phyloP scores from a whole-genome alignment of 805 yeast genomes.

The Limtongozyma cylindracea region DNA sequence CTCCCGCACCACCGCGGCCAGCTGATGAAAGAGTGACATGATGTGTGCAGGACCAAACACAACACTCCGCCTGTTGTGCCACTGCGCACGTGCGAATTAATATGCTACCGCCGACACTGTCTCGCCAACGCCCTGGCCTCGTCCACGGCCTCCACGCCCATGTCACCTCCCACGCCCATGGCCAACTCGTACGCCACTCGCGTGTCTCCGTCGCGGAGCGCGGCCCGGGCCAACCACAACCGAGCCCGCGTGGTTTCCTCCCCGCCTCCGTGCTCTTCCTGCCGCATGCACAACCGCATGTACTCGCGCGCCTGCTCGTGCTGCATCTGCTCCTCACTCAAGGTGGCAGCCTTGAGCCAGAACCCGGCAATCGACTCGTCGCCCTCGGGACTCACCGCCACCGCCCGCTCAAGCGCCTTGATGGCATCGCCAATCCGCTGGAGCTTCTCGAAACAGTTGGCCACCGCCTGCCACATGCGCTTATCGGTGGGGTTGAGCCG shows the following conservation, averaged over 20 bases:
- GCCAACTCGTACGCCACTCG: conserved; percentile 53
- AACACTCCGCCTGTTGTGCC: no score
- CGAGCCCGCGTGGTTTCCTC: conserved; percentile 63
- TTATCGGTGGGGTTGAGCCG: conserved; percentile 71
- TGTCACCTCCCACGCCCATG: conserved; percentile 32
- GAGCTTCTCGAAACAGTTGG: conserved; percentile 66
- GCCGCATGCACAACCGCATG: conserved; percentile 45
- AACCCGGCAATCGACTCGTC: conserved; percentile 16
- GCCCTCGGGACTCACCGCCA: conserved; percentile 11
- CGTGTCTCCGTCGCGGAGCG: conserved; percentile 27
- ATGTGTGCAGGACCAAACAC: no score
- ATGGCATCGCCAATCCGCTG: conserved; percentile 49
- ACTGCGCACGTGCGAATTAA: no score
- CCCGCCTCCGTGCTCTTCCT: conserved; percentile 37
- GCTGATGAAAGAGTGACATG: no score
- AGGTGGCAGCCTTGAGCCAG: conserved; percentile 46
- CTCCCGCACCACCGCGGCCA: no score
- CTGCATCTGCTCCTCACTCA: conserved; percentile 29
- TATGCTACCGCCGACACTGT: no score
- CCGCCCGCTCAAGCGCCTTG: conserved; percentile 60
- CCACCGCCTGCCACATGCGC: conserved; percentile 93
- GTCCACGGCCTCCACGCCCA: conserved; percentile 69
- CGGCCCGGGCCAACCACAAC: conserved; percentile 63
- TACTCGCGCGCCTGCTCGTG: conserved; percentile 31
- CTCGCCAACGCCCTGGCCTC: conserved; percentile 71